Percentiles rank a stretch among this genome's conserved stretches.
These are phyloP conservation scores for Puccinia hordei DNA, from an alignment of 1,284 basidiomycete genomes.

Conservation along the genomic window DNA sequence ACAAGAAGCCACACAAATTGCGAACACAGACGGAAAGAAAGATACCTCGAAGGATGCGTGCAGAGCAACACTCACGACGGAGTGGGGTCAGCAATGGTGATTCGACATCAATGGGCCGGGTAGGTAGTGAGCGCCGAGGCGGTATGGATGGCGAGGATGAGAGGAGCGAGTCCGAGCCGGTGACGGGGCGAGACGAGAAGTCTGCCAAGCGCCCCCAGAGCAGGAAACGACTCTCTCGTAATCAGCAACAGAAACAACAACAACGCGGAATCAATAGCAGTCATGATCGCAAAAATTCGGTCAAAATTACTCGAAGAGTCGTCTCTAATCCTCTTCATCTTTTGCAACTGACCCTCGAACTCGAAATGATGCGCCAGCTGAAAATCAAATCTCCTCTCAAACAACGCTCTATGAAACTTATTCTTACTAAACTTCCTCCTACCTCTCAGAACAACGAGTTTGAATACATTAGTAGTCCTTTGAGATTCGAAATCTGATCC, in stretches of 20 bases:
- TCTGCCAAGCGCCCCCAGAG: background rate
- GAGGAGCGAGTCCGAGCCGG: background rate
- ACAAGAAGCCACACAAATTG: background rate
- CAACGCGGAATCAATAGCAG: background rate
- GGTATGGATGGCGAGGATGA: background rate
- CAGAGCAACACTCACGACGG: background rate
- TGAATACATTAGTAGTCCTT: background rate
- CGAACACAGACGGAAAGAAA: background rate
- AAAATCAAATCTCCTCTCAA: conserved; percentile 52
- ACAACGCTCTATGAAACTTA: conserved; percentile 6
- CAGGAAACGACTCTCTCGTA: background rate
- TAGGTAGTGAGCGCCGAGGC: background rate
- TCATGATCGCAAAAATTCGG: background rate
- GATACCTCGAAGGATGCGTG: background rate
- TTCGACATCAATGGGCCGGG: background rate
- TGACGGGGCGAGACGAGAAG: background rate
- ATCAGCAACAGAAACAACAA: background rate
- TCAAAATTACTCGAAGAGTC: conserved; percentile 25
- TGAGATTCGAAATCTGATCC: background rate
- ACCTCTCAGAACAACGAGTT: background rate
- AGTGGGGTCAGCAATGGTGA: background rate
- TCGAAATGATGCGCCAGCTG: conserved; percentile 54
- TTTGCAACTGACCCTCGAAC: conserved; percentile 54
- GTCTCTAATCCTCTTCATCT: conserved; percentile 55
- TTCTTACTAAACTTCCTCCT: background rate